These are phyloP conservation scores for Rhodofomes roseus DNA, from an alignment of 1,284 basidiomycete genomes.

Conservation along the genomic window DNA sequence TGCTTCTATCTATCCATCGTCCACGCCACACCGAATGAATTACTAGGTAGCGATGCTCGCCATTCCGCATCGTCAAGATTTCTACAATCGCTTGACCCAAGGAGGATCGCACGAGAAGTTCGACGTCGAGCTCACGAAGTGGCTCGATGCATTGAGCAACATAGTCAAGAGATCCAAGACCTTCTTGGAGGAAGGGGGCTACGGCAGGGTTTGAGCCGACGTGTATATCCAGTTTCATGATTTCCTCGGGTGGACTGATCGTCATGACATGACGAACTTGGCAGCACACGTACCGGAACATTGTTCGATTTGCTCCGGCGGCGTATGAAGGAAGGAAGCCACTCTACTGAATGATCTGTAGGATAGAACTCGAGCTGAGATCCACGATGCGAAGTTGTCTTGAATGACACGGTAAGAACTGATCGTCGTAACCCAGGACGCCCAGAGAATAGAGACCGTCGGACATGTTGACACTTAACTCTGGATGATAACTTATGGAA, in stretches of 20 bases:
- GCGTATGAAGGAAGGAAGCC: background rate
- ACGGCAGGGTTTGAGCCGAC: slow-evolving; percentile 50
- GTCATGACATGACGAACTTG: background rate
- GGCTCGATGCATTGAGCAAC: slow-evolving; percentile 75
- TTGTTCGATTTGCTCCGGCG: background rate
- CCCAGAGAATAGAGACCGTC: background rate
- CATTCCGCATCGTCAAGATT: slow-evolving; percentile 84
- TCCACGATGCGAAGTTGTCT: background rate
- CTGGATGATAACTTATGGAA: background rate
- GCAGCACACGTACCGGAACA: background rate
- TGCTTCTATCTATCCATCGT: slow-evolving; percentile 8
- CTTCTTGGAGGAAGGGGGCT: slow-evolving; percentile 66
- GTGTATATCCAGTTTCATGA: background rate
- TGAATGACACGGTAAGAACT: background rate
- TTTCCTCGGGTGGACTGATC: background rate
- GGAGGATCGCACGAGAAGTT: slow-evolving; percentile 78
- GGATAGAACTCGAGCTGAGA: background rate
- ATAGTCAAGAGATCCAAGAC: slow-evolving; percentile 65
- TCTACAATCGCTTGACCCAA: slow-evolving; percentile 83
- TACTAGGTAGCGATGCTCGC: slow-evolving; percentile 90
- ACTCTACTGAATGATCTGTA: background rate
- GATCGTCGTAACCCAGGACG: background rate
- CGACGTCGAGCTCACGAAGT: slow-evolving; percentile 69
- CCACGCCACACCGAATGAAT: slow-evolving; percentile 2
- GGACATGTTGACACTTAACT: background rate